Conservation (phyloP, 768 basidiomycete genomes). For the Termitomyces sp. region DNA sequence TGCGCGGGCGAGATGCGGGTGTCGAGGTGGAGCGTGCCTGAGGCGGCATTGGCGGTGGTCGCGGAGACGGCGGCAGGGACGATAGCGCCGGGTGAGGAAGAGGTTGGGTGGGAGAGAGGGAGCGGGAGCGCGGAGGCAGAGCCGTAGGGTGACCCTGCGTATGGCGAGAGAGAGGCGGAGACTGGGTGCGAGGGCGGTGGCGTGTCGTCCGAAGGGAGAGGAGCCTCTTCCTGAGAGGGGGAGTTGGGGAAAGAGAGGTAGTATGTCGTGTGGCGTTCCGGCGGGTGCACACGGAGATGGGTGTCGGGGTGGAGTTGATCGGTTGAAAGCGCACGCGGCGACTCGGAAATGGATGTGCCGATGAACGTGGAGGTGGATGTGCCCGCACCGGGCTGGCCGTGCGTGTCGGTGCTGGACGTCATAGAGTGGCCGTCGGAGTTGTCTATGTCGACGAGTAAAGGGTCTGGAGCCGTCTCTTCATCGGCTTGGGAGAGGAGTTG, state of each 20-base stretch:
- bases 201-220: constrained; percentile 1
- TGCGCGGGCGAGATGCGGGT: not conserved
- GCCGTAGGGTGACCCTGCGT: not conserved
- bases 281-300: not conserved
- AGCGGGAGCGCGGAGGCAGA: not conserved
- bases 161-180: not conserved
- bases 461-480: not conserved
- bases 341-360: not conserved
- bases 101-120: not conserved
- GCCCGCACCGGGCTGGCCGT: not conserved
- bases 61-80: not conserved
- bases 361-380: constrained; percentile 7
- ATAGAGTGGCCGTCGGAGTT: not conserved
- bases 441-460: not conserved
- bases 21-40: not conserved
- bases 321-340: not conserved
- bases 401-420: not conserved
- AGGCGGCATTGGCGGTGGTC: not conserved
- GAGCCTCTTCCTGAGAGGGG: constrained; percentile 3
- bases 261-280: constrained; percentile 13
- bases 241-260: constrained; percentile 18
- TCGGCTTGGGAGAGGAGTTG: constrained; percentile 13
- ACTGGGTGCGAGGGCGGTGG: not conserved
- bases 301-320: not conserved
- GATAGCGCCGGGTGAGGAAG: not conserved